phyloP scores from a whole-genome alignment of 805 yeast genomes.

The Pichia exigua region DNA sequence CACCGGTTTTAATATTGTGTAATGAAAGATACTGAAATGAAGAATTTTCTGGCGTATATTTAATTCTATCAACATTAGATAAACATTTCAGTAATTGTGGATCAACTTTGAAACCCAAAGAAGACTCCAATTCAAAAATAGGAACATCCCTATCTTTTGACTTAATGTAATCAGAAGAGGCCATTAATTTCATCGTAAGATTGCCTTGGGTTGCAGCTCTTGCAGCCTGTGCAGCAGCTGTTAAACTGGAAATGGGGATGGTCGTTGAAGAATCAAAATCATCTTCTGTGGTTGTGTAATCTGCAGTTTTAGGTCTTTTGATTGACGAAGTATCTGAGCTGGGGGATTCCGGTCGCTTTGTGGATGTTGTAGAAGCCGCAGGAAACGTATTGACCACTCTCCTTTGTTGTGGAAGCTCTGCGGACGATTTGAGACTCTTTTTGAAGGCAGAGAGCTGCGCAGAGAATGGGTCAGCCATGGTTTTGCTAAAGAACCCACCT shows the following conservation, averaged over 20 bases:
- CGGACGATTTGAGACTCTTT: conserved; percentile 50
- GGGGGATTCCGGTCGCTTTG: not conserved
- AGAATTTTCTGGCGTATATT: conserved; percentile 49
- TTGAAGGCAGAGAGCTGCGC: conserved; percentile 55
- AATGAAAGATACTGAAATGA: conserved; percentile 83
- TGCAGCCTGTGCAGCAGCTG: not conserved
- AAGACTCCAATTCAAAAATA: conserved; percentile 58
- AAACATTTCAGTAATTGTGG: conserved; percentile 61
- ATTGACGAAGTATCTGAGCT: not conserved
- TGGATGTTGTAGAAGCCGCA: not conserved
- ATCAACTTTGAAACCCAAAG: conserved; percentile 55
- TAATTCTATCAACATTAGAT: conserved; percentile 69
- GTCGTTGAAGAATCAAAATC: not conserved
- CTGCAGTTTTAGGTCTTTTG: not conserved
- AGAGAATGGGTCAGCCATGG: conserved; percentile 27
- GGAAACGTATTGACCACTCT: conserved; percentile 19
- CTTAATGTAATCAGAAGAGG: conserved; percentile 88
- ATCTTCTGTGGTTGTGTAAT: not conserved
- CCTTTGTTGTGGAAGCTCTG: conserved; percentile 37
- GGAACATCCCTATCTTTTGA: conserved; percentile 49
- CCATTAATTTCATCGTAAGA: conserved; percentile 69
- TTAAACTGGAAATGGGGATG: too few relatives aligned
- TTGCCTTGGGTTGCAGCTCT: not conserved
- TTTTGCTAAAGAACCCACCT: not conserved
- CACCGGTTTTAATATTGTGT: conserved; percentile 77